Conservation (phyloP, 371 early-diverging fungal genomes). For the Lichtheimia ornata region DNA sequence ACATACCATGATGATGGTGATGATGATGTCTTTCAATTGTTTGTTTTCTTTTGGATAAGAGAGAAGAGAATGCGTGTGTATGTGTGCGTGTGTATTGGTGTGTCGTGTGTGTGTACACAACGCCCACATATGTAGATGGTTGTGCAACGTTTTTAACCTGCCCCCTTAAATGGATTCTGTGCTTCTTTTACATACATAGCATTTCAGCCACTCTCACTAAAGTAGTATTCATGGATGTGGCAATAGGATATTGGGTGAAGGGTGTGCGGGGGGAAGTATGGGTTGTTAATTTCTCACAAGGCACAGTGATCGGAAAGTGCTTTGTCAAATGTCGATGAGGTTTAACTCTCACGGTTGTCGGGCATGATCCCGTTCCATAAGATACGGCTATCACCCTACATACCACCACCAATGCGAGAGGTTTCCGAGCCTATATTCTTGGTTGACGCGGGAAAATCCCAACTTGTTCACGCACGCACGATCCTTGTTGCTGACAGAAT, state of each 20-base stretch:
- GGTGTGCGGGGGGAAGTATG: background rate
- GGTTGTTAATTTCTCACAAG: background rate
- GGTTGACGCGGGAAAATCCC: slow-evolving; percentile 4
- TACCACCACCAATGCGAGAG: no score
- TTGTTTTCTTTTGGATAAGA: background rate
- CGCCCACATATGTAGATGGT: slow-evolving; percentile 1
- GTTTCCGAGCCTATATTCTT: background rate
- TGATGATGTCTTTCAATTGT: background rate
- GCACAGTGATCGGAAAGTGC: background rate
- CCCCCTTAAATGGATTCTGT: background rate
- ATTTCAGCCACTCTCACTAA: no score
- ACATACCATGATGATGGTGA: background rate
- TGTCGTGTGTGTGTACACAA: background rate
- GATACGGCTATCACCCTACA: no score
- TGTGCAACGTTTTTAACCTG: background rate
- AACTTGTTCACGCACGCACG: background rate
- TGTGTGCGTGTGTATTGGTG: background rate
- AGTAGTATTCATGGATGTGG: background rate
- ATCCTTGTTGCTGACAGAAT: background rate
- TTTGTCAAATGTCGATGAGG: background rate
- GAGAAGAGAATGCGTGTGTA: background rate
- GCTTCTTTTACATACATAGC: no score
- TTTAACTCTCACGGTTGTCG: slow-evolving; percentile 1
- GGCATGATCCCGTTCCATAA: slow-evolving; percentile 1
- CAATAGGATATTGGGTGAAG: background rate